Conservation (phyloP, 257 asterid genomes). For the Penstemon newberryi region DNA sequence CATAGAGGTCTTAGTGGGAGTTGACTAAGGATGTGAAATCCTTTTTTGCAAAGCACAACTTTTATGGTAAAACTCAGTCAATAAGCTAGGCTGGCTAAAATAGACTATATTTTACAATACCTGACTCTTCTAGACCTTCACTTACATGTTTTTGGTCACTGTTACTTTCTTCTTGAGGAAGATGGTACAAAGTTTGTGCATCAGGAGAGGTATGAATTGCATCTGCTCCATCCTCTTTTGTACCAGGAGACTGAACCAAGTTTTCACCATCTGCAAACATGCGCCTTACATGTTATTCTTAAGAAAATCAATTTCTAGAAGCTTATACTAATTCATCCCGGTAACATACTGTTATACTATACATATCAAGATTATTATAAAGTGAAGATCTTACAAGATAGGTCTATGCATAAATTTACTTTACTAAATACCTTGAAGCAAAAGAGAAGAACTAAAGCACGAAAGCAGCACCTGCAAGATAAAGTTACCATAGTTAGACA, state of each 20-base stretch:
- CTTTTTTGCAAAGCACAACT: background rate
- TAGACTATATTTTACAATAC: background rate
- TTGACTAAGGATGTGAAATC: too few species aligned
- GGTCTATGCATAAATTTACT: background rate
- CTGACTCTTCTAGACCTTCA: background rate
- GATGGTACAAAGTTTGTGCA: conserved; percentile 11
- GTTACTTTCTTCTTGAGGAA: conserved; percentile 14
- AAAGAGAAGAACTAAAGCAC: too few species aligned
- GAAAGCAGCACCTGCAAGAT: too few species aligned
- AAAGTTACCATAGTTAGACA: too few species aligned
- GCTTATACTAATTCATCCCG: background rate
- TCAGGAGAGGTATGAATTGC: conserved; percentile 1
- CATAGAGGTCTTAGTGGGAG: too few species aligned
- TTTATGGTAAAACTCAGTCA: background rate
- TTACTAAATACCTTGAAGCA: too few species aligned
- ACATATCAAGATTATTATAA: background rate
- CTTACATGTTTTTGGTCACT: background rate
- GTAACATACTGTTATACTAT: background rate
- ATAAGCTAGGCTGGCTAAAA: background rate
- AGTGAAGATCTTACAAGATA: background rate
- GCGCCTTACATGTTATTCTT: background rate
- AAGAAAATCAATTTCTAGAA: background rate
- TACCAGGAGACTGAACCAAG: background rate
- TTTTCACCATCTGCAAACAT: conserved; percentile 1
- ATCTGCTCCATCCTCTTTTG: background rate